These are phyloP conservation scores for Hippophae gyantsensis DNA, from an alignment of 306 rosid genomes.

Conservation along the genomic window DNA sequence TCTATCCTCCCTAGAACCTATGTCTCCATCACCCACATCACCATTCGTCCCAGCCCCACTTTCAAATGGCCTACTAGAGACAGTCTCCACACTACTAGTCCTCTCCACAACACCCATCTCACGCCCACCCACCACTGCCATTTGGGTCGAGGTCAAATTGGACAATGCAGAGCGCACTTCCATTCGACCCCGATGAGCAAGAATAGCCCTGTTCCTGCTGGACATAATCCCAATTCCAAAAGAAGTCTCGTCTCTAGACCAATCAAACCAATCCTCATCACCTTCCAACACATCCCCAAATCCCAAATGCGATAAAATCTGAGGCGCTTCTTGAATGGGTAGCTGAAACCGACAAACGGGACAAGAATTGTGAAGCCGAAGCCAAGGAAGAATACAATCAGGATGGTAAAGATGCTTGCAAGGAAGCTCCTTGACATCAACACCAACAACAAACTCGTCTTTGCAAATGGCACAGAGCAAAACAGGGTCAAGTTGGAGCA, in stretches of 20 bases:
- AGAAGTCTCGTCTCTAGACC: not conserved
- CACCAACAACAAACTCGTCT: slow-evolving; percentile 33
- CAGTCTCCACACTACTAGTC: slow-evolving; percentile 13
- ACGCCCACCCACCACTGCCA: slow-evolving; percentile 3
- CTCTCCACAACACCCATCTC: slow-evolving; percentile 4
- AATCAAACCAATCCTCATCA: slow-evolving; percentile 42
- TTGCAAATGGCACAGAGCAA: slow-evolving; percentile 63
- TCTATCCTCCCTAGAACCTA: too few relatives aligned
- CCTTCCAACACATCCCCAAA: slow-evolving; percentile 33
- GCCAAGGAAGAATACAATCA: slow-evolving; percentile 84
- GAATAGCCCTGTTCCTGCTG: slow-evolving; percentile 28
- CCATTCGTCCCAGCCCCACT: too few relatives aligned
- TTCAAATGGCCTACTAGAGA: too few relatives aligned
- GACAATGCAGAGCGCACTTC: not conserved
- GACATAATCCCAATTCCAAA: slow-evolving; percentile 58
- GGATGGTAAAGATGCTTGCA: slow-evolving; percentile 70
- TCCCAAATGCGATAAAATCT: slow-evolving; percentile 9
- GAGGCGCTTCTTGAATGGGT: slow-evolving; percentile 6
- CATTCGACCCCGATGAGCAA: slow-evolving; percentile 1
- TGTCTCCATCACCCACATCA: too few relatives aligned
- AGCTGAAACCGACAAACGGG: slow-evolving; percentile 68
- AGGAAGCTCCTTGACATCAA: slow-evolving; percentile 56
- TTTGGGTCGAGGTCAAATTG: slow-evolving; percentile 1
- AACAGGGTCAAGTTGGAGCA: slow-evolving; percentile 35
- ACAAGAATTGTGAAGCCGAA: slow-evolving; percentile 50